These are phyloP conservation scores for Geotrichum restrictum DNA, from an alignment of 1,139 yeast species.

Conservation along the genomic window DNA sequence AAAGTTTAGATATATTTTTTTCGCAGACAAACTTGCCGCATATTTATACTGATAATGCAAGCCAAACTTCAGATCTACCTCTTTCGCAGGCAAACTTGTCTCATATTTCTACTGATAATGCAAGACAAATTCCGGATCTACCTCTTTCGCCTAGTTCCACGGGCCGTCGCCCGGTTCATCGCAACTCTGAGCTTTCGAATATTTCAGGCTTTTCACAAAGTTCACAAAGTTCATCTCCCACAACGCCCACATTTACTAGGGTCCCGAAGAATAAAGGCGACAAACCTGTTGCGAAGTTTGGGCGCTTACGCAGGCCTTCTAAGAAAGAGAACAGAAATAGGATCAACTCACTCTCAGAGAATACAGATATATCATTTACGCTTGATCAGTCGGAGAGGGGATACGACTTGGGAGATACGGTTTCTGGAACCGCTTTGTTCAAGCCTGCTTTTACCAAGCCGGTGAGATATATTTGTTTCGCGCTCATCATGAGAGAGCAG, in stretches of 20 bases:
- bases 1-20: no score
- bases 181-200: not conserved
- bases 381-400: not conserved
- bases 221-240: no score
- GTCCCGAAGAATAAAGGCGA: not conserved
- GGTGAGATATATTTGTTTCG: slow-evolving; percentile 3
- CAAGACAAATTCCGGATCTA: no score
- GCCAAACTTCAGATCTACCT: no score
- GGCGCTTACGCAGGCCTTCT: slow-evolving; percentile 2
- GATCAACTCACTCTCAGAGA: not conserved
- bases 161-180: not conserved
- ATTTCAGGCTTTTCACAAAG: not conserved
- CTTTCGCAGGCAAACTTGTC: no score
- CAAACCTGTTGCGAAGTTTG: not conserved
- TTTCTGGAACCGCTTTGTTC: slow-evolving; percentile 5
- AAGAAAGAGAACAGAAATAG: not conserved
- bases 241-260: not conserved
- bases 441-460: not conserved
- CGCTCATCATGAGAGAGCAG: slow-evolving; percentile 4
- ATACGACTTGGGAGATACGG: slow-evolving; percentile 6
- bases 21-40: no score
- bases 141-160: no score
- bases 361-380: not conserved
- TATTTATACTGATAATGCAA: no score
- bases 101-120: no score